These are phyloP conservation scores for Trichophyton mentagrophytes DNA, from an alignment of 2,329 filamentous ascomycete species.

Conservation along the genomic window DNA sequence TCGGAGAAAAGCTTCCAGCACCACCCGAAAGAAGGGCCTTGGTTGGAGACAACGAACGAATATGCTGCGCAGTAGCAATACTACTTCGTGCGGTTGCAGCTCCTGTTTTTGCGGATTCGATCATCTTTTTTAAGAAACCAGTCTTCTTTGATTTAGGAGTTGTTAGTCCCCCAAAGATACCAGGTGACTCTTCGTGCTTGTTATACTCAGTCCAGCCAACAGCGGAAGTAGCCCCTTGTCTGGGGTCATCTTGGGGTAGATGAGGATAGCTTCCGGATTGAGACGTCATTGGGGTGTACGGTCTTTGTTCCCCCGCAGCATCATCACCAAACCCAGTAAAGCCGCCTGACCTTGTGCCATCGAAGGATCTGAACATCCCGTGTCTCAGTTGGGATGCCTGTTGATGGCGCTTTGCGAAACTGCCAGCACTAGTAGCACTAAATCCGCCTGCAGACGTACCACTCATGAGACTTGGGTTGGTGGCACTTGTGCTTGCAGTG, in stretches of 20 bases:
- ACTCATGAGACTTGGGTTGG: slow-evolving; percentile 82
- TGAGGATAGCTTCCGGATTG: slow-evolving; percentile 78
- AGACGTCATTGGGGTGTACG: slow-evolving; percentile 33
- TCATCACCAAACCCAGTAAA: slow-evolving; percentile 27
- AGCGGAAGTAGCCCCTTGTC: slow-evolving; percentile 49
- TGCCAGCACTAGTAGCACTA: slow-evolving; percentile 90
- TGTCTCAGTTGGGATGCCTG: neutral
- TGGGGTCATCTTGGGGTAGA: slow-evolving; percentile 61
- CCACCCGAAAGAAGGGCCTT: slow-evolving; percentile 38
- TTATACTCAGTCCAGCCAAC: slow-evolving; percentile 43
- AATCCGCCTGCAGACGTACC: slow-evolving; percentile 79
- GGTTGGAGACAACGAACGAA: slow-evolving; percentile 33
- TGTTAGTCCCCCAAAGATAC: slow-evolving; percentile 63
- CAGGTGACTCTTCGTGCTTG: slow-evolving; percentile 50
- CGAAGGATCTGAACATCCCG: neutral
- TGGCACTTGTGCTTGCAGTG: slow-evolving; percentile 61
- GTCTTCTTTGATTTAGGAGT: slow-evolving; percentile 67
- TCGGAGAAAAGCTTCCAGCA: slow-evolving; percentile 28
- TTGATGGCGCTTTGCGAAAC: slow-evolving; percentile 57
- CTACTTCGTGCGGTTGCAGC: slow-evolving; percentile 81
- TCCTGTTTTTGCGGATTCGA: slow-evolving; percentile 86
- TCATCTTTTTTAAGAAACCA: slow-evolving; percentile 90
- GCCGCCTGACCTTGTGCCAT: slow-evolving; percentile 34
- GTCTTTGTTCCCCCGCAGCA: slow-evolving; percentile 23
- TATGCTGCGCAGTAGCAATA: slow-evolving; percentile 52